phyloP scores from a whole-genome alignment of 1,284 basidiomycete species.

The Paramarasmius palmivorus region DNA sequence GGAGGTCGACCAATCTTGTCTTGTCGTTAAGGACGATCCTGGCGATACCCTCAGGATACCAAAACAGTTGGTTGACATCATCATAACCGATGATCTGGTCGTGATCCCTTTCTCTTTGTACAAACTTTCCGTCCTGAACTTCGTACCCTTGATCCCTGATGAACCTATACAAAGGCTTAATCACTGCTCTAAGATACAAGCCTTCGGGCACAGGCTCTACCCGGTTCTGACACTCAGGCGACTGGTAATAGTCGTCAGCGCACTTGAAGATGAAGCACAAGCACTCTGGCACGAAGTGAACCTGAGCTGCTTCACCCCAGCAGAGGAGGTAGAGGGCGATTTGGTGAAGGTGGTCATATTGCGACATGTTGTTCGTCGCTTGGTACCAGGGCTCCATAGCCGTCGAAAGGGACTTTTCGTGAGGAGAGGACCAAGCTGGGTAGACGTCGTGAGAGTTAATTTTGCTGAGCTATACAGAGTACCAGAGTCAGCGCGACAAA shows the following conservation, averaged over 20 bases:
- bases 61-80: conserved; percentile 99
- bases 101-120: conserved; percentile 93
- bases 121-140: conserved; percentile 93
- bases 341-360: conserved; percentile 96
- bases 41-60: conserved; percentile 98
- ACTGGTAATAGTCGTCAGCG: conserved; percentile 99
- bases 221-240: conserved; percentile 95
- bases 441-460: too few species aligned
- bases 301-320: conserved; percentile 98
- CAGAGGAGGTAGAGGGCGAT: conserved; percentile 94
- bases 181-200: conserved; percentile 87
- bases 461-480: too few species aligned
- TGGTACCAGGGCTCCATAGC: too few species aligned
- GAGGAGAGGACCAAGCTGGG: too few species aligned
- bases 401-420: too few species aligned
- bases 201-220: conserved; percentile 95
- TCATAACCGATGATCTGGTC: conserved; percentile 97
- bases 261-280: conserved; percentile 99
- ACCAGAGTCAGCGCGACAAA: too few species aligned
- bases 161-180: conserved; percentile 95
- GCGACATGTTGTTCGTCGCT: conserved; percentile 99
- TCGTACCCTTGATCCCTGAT: conserved; percentile 98
- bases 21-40: conserved; percentile 89
- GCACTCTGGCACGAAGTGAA: conserved; percentile 96
- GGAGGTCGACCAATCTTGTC: conserved; percentile 82